Conservation (phyloP, 768 basidiomycete genomes). For the Pulveroboletus sp. region DNA sequence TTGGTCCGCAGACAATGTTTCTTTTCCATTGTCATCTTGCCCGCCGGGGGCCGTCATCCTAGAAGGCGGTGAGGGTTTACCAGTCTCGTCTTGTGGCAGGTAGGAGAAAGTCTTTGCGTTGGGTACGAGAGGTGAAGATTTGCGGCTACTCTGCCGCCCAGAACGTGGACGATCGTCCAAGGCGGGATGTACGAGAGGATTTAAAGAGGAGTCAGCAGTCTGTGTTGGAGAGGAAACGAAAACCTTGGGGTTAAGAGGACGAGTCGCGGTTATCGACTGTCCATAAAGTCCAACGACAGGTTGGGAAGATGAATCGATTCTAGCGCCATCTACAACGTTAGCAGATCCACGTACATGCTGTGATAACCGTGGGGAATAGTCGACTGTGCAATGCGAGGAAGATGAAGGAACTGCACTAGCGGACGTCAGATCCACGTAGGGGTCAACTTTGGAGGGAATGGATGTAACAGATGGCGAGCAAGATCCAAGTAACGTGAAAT, state of each 20-base stretch:
- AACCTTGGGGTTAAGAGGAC: background rate
- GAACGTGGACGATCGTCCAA: conserved; percentile 27
- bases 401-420: conserved; percentile 5
- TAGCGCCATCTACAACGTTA: conserved; percentile 1
- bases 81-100: conserved; percentile 19
- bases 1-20: background rate
- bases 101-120: conserved; percentile 16
- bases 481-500: conserved; percentile 42
- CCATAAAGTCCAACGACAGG: background rate
- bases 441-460: background rate
- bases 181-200: background rate
- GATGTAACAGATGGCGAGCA: conserved; percentile 28
- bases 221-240: conserved; percentile 1
- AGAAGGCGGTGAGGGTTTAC: conserved; percentile 11
- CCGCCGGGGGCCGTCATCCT: background rate
- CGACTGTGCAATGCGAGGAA: conserved; percentile 10
- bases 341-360: conserved; percentile 9
- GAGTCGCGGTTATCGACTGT: background rate
- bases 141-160: conserved; percentile 34
- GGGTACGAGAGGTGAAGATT: conserved; percentile 10
- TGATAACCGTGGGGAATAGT: conserved; percentile 24
- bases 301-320: conserved; percentile 1
- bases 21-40: background rate
- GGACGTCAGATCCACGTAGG: conserved; percentile 1
- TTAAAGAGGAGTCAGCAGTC: background rate